Base-by-base conservation (phyloP, 2,329 filamentous ascomycete species). In the Exophiala sp. region DNA sequence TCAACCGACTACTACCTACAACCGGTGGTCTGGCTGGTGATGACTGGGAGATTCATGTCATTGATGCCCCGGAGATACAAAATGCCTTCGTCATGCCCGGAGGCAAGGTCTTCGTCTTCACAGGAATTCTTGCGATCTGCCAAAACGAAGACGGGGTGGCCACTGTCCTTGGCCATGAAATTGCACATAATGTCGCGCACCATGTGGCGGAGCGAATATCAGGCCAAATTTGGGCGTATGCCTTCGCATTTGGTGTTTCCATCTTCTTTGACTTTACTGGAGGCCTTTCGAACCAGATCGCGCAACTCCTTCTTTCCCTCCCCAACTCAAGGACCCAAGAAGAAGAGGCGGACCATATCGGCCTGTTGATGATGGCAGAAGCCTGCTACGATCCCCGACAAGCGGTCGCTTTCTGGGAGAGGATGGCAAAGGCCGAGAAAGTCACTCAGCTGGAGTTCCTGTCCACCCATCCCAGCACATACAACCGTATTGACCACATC, bases 11-110 rank as follows among this genome's bases (percentile, higher is more conserved):
- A 55, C 71, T 85, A 40, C 80, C 82, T 9, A 71, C 74, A 52
- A 77, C 74, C 73, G 7, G 62, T 77, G 33, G 66, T 73, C 14
- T 71, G 72, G 40, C 68, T 62, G 34, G 62, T 66, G 59, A 63
- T 34, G 60, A 71, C 4, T 85, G 83, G 82, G 78, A 79, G 58
- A 76, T 84, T 0, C 74, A 81, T 67, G 82, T 86, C 16, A 83
- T 86, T 46, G 70, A 83, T 40, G 73, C 72, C 38, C 66, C 68
- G 0, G 66, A 74, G 5, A 61, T 69, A 67, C 70, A 72, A 62
- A 86, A 86, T 65, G 83, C 83, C 1, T 85, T 85, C 67, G 83
- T 85, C 1, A 73, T 84, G 50, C 82, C 83, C 3, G 82, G 78
- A 3, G 82, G 82, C 5, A 85, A 85, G 61, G 82, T 85, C 1